Conservation (phyloP, 1,284 basidiomycete species). For the Ustilago xerochloae region DNA sequence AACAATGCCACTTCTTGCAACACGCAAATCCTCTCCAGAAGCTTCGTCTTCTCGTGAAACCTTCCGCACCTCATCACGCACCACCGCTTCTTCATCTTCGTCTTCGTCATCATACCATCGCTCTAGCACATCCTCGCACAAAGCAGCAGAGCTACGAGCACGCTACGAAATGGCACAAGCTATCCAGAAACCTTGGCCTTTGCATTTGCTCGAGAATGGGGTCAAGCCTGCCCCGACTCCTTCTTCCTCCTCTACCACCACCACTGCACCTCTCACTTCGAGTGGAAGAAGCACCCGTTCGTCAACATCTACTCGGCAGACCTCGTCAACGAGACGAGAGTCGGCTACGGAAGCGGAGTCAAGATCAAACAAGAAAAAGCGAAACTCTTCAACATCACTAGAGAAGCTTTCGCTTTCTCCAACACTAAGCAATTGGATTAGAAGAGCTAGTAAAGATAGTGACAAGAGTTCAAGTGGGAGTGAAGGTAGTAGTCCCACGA, state of each 20-base stretch:
- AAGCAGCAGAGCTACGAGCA: conserved; percentile 30
- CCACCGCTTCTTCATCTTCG: conserved; percentile 14
- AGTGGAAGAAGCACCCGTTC: not conserved
- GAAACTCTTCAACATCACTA: conserved; percentile 13
- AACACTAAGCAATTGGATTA: conserved; percentile 33
- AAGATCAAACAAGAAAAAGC: conserved; percentile 20
- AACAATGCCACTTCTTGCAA: conserved; percentile 23
- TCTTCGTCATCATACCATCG: conserved; percentile 3
- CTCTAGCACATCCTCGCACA: conserved; percentile 15
- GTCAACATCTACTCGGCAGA: not conserved
- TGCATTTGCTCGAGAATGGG: conserved; percentile 46
- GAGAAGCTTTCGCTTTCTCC: conserved; percentile 23
- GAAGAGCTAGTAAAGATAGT: conserved; percentile 25
- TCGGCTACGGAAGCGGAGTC: not conserved
- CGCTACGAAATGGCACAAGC: conserved; percentile 51
- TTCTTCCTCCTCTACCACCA: not conserved
- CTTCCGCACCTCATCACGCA: conserved; percentile 17
- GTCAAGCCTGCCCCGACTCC: conserved; percentile 14
- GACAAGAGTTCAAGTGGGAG: conserved; percentile 16
- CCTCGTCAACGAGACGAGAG: not conserved
- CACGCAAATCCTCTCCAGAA: conserved; percentile 23
- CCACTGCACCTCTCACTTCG: not conserved
- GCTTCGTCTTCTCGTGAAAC: conserved; percentile 8
- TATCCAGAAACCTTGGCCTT: conserved; percentile 47
- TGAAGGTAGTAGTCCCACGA: no score